Percentiles rank a stretch among this genome's conserved stretches.
These are phyloP conservation scores for Anacardium occidentale DNA, from an alignment of 345 rosid species.

Conservation along the genomic window DNA sequence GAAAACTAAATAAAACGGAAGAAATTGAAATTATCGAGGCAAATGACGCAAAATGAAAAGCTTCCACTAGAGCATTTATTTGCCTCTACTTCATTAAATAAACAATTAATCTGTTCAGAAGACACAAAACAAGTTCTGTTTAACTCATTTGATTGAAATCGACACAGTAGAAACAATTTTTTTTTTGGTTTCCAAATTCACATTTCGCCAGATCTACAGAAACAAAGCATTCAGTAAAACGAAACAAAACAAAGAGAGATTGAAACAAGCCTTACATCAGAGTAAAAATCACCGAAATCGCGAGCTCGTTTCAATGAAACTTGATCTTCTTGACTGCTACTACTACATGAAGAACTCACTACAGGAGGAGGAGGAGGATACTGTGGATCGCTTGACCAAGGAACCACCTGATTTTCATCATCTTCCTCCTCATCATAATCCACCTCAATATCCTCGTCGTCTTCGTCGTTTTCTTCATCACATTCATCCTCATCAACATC, in stretches of 20 bases:
- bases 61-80: background rate
- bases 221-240: background rate
- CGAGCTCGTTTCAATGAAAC: slow-evolving; percentile 40
- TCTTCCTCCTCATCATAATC: slow-evolving; percentile 32
- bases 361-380: slow-evolving; percentile 34
- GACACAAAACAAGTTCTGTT: background rate
- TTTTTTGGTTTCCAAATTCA: background rate
- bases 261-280: slow-evolving; percentile 42
- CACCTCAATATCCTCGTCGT: slow-evolving; percentile 30
- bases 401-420: slow-evolving; percentile 83
- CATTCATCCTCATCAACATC: slow-evolving; percentile 28
- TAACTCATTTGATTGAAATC: background rate
- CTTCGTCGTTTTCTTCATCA: slow-evolving; percentile 23
- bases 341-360: slow-evolving; percentile 42
- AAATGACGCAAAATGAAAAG: background rate
- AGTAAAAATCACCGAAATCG: slow-evolving; percentile 30
- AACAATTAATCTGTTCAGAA: background rate
- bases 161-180: background rate
- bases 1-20: background rate
- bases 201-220: background rate
- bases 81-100: background rate
- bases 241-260: background rate
- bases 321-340: slow-evolving; percentile 36
- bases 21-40: background rate
- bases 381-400: slow-evolving; percentile 45